A percentile compares a stretch with the other conserved stretches of the same genome.
Conservation (phyloP, 164 flowering plant genomes). For the Stephania yunnanensis region DNA sequence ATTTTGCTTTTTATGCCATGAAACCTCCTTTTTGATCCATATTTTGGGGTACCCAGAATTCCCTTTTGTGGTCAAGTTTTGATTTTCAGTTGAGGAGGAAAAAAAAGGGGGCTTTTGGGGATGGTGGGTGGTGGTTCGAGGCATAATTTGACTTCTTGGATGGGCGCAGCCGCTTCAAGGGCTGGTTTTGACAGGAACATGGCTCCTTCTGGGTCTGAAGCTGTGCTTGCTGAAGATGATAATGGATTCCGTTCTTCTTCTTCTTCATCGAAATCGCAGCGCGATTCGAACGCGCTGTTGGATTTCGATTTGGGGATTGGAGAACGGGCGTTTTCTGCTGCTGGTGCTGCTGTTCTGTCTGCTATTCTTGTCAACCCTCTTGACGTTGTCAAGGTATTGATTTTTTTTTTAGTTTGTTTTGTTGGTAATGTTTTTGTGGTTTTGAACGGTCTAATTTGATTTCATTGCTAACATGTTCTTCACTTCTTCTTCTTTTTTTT, state of each 20-base stretch:
- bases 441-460: too few species aligned
- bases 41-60: neutral
- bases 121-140: slow-evolving; percentile 29
- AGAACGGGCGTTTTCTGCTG: slow-evolving; percentile 78
- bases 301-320: slow-evolving; percentile 51
- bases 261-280: slow-evolving; percentile 2
- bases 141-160: slow-evolving; percentile 31
- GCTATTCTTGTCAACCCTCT: slow-evolving; percentile 93
- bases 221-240: slow-evolving; percentile 4
- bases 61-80: neutral
- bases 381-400: slow-evolving; percentile 82
- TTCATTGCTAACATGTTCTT: neutral
- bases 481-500: neutral
- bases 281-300: slow-evolving; percentile 8
- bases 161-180: slow-evolving; percentile 28
- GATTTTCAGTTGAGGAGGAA: neutral
- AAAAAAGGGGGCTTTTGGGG: neutral
- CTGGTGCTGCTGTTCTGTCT: slow-evolving; percentile 89
- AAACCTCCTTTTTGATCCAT: neutral
- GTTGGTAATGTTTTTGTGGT: neutral
- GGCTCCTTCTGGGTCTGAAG: slow-evolving; percentile 8
- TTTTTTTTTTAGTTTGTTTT: neutral
- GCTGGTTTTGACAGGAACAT: slow-evolving; percentile 21
- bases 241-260: slow-evolving; percentile 3
- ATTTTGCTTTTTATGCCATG: neutral